Evolutionary conservation across 352 stramenopile species (phyloP), one percentile per base, ranked within the genome.

Genomic region (Phytopythium sindhum): DNA sequence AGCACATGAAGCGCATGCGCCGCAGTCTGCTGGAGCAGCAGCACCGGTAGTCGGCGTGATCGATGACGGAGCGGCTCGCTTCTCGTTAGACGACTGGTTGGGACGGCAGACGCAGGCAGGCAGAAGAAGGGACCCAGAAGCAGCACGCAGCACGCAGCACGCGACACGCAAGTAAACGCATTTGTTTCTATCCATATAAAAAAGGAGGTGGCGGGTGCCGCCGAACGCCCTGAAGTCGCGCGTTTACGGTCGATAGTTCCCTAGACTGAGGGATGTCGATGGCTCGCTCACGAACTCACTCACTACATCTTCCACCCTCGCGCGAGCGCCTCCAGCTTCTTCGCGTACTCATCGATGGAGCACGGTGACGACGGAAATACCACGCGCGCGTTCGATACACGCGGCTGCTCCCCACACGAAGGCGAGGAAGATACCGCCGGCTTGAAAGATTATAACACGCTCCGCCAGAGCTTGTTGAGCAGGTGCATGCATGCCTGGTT

Each of bases 381-480:
- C 9, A 33, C 21, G 26, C 17, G 26, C 24, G 26, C 48, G 24
- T 21, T 55, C 29, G n/a, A 33, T 55, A 28, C 50, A 42, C 17
- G 10, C 12, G 21, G 28, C 9, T 17, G 19, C 19, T 24, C 39
- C 39, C 48, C 9, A 31, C 17, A 12, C 19, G 48, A 21, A 55
- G 24, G 24, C 50, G 50, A 57, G 17, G 19, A 23, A 19, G 50
- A 4, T 26, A 3, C 23, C 45, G 47, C 11, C 42, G 5, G 42
- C 42, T 48, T 19, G 21, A 26, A 24, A 54, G 58, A 56, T 86
- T 84, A 95, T 81, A 95, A 86, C 53, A 95, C 86, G 73, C 81
- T 95, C 63, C 84, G 92, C 94, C 94, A 98, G 59, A 98, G 76
- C 77, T 98, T 97, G 81, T 98, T 97, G n/a, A 98, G 80, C 77